Evolutionary conservation across 192 early-diverging fungal genomes (phyloP).

Genomic region (Linnemannia schmuckeri): DNA sequence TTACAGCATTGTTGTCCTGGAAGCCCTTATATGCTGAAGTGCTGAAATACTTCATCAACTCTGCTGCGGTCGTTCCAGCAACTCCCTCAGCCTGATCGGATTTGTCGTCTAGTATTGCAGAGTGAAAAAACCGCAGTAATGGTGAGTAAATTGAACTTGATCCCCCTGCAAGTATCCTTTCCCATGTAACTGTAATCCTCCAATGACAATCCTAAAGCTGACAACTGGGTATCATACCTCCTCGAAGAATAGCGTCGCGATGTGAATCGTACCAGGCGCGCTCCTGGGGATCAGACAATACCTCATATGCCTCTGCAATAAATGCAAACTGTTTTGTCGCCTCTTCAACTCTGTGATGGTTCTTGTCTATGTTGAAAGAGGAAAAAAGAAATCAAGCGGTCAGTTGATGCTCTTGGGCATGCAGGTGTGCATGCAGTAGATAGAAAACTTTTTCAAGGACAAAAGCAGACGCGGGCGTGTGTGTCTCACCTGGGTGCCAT

Average conservation of each 20-base stretch:
- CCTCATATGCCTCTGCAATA: conserved; percentile 95
- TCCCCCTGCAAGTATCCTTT: neutral
- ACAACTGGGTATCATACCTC: conserved; percentile 60
- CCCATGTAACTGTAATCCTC: neutral
- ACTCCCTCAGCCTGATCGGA: conserved; percentile 60
- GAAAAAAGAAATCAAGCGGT: neutral
- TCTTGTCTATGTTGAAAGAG: conserved; percentile 77
- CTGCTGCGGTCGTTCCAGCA: conserved; percentile 70
- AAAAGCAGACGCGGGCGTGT: neutral
- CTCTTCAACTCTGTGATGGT: conserved; percentile 84
- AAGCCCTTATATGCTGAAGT: conserved; percentile 79
- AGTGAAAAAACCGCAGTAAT: neutral
- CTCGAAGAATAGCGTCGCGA: conserved; percentile 91
- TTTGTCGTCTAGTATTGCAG: conserved; percentile 60
- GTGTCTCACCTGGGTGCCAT: conserved; percentile 80
- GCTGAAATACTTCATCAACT: conserved; percentile 88
- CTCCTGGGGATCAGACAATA: conserved; percentile 92
- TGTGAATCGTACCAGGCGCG: conserved; percentile 96
- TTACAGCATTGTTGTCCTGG: conserved; percentile 71
- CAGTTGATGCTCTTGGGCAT: neutral
- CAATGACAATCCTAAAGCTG: neutral
- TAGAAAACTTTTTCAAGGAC: conserved; percentile 1
- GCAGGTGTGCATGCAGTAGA: neutral
- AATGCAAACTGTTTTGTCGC: conserved; percentile 89
- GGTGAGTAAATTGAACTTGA: neutral